A percentile compares a stretch with the other conserved stretches of the same genome.
These are phyloP conservation scores for Croton laevigatus DNA, from an alignment of 441 rosid genomes.

Conservation along the genomic window DNA sequence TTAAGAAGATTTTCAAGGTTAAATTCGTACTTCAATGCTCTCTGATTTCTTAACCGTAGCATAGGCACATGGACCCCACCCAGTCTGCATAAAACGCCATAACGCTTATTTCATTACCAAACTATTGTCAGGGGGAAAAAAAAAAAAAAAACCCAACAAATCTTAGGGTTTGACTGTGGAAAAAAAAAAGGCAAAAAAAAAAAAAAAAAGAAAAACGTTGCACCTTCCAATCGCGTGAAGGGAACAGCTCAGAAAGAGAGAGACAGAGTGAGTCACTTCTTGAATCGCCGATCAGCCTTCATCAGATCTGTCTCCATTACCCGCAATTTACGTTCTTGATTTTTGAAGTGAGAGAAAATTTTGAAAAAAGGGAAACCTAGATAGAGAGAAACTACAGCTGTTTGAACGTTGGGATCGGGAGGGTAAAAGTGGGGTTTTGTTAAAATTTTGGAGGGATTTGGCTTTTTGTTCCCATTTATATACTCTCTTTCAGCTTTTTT, in stretches of 20 bases:
- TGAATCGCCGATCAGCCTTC: constrained; percentile 13
- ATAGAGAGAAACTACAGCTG: constrained; percentile 16
- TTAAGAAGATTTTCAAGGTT: not conserved
- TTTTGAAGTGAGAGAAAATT: constrained; percentile 3
- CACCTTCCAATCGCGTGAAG: constrained; percentile 35
- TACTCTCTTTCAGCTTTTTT: constrained; percentile 26
- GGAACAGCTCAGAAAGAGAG: constrained; percentile 31
- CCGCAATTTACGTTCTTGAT: constrained; percentile 19
- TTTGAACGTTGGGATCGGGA: constrained; percentile 62
- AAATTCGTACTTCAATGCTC: not conserved
- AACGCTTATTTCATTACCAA: not conserved
- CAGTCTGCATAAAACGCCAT: not conserved
- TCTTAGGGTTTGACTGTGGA: constrained; percentile 55
- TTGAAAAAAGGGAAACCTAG: not conserved
- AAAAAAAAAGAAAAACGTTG: not conserved
- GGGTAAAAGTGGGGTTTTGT: constrained; percentile 37
- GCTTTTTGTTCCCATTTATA: not conserved
- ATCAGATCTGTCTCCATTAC: constrained; percentile 16
- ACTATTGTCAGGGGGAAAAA: not conserved
- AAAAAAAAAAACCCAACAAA: constrained; percentile 20
- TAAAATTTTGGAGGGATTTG: constrained; percentile 36
- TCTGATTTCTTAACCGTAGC: not conserved
- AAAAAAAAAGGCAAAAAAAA: constrained; percentile 2
- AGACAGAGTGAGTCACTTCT: constrained; percentile 20
- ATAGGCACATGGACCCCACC: constrained; percentile 17